These are phyloP conservation scores for Corinectria fuckeliana DNA, from an alignment of 2,329 filamentous ascomycete genomes.

Conservation along the genomic window DNA sequence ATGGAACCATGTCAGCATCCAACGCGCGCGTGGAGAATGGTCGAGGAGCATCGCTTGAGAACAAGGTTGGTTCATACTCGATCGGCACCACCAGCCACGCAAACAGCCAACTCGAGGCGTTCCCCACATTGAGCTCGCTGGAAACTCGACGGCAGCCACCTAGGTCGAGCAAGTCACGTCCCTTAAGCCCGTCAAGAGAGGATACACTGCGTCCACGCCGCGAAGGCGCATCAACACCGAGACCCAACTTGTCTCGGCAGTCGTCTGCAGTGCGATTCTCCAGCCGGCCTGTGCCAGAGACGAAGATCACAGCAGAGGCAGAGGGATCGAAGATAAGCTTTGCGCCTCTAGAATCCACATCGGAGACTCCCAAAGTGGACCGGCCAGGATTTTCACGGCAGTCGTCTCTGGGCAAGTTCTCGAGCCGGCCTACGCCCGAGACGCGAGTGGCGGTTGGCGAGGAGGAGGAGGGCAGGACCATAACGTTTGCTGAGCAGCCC, in stretches of 20 bases:
- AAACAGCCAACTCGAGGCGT: slow-evolving; percentile 26
- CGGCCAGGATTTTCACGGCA: slow-evolving; percentile 49
- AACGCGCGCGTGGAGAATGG: slow-evolving; percentile 28
- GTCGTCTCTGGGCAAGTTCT: slow-evolving; percentile 63
- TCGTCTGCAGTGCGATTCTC: slow-evolving; percentile 69
- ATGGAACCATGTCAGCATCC: slow-evolving; percentile 43
- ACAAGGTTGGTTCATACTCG: slow-evolving; percentile 12
- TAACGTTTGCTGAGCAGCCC: slow-evolving; percentile 64
- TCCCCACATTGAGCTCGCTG: slow-evolving; percentile 31
- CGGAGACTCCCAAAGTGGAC: slow-evolving; percentile 41
- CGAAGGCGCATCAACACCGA: slow-evolving; percentile 38
- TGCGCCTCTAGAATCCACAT: slow-evolving; percentile 45
- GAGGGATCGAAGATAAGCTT: slow-evolving; percentile 73
- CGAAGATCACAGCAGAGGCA: slow-evolving; percentile 69
- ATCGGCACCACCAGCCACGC: slow-evolving; percentile 3
- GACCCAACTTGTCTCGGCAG: slow-evolving; percentile 59
- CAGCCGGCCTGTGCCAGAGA: slow-evolving; percentile 74
- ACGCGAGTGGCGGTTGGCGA: slow-evolving; percentile 62
- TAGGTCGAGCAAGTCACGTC: slow-evolving; percentile 29
- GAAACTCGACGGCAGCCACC: slow-evolving; percentile 15
- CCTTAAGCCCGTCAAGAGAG: slow-evolving; percentile 35
- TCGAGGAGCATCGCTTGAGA: slow-evolving; percentile 12
- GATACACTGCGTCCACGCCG: slow-evolving; percentile 28
- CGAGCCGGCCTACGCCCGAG: slow-evolving; percentile 67
- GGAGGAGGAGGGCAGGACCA: slow-evolving; percentile 62